Base-by-base conservation (phyloP, 2,329 filamentous ascomycete genomes). In the Fusarium gaditjirri region DNA sequence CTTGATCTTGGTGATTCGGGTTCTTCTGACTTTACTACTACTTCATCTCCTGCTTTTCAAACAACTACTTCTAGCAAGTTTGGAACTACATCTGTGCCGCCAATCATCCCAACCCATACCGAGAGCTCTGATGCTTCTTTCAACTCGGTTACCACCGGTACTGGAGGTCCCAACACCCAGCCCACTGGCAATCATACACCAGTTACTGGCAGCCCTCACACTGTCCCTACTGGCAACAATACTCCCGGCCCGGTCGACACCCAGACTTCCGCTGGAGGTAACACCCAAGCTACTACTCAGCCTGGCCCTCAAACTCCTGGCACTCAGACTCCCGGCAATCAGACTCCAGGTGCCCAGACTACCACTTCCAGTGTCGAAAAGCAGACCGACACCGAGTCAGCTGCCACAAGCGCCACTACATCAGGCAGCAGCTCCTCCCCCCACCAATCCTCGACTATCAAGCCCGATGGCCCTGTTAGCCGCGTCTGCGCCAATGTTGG, bases 1-100 rank as follows among this genome's bases (percentile, higher is more conserved):
- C 44, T 73, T 36, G 70, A 71, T 16, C 68, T 68, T 17, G 62
- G 65, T n/a, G 41, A 42, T 21, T 19, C 36, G 1, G 54, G 19
- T 21, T 17, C n/a, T 5, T 29, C 58, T 38, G 41, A 1, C 2
- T 31, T 39, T 1, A 31, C 43, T 11, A 54, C 59, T 21, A 39
- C 49, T 13, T 55, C 58, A 9, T 29, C 27, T 14, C 19, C 29
- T 7, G 21, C 14, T 10, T 1, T n/a, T 3, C 41, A 41, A 8
- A 13, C 31, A 5, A 33, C 50, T 8, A 59, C n/a, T 1, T 62
- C 29, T 4, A 29, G n/a, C 4, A 14, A 13, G 7, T 5, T 7
- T 2, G 35, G n/a, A 10, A 36, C 25, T 13, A 62, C 57, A 2
- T 65, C 61, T 4, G 31, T 47, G 0, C 23, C 49, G 19, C 29